Evolutionary conservation across 495 filamentous ascomycete species (phyloP).

Genomic region (Hypoxylon lienhwacheense): DNA sequence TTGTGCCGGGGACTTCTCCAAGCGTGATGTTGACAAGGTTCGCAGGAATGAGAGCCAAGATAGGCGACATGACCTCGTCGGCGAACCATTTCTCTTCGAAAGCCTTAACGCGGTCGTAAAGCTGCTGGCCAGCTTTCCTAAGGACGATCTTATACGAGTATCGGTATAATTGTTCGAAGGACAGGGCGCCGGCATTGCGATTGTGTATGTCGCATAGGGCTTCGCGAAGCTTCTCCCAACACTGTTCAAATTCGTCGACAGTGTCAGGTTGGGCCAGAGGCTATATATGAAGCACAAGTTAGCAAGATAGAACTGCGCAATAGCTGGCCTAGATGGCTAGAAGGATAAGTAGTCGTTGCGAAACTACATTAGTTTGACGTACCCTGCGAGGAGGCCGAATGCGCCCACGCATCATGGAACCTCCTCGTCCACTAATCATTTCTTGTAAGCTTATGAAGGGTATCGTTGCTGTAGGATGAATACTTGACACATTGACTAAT

Average conservation of each 20-base stretch:
- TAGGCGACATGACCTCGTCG: constrained; percentile 63
- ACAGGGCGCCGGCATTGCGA: constrained; percentile 85
- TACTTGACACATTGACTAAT: no score
- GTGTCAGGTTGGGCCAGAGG: constrained; percentile 22
- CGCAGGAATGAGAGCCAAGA: constrained; percentile 63
- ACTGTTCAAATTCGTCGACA: constrained; percentile 69
- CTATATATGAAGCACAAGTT: constrained; percentile 2
- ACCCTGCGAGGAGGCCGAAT: constrained; percentile 75
- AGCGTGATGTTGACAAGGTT: constrained; percentile 56
- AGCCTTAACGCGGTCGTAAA: constrained; percentile 76
- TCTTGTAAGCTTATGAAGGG: constrained; percentile 22
- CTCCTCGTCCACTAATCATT: constrained; percentile 63
- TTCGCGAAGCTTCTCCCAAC: constrained; percentile 72
- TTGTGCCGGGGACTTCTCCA: constrained; percentile 54
- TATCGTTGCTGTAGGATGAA: neutral
- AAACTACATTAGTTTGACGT: constrained; percentile 44
- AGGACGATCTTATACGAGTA: constrained; percentile 95
- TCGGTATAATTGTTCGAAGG: constrained; percentile 95
- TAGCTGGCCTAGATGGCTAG: constrained; percentile 6
- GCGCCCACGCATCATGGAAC: constrained; percentile 57
- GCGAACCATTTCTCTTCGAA: constrained; percentile 82
- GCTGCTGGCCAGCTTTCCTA: constrained; percentile 77
- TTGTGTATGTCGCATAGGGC: constrained; percentile 86
- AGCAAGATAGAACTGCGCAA: neutral
- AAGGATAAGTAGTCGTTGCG: constrained; percentile 3